Base-by-base conservation (phyloP, 75 land plant genomes). In the Selaginella moellendorffii region DNA sequence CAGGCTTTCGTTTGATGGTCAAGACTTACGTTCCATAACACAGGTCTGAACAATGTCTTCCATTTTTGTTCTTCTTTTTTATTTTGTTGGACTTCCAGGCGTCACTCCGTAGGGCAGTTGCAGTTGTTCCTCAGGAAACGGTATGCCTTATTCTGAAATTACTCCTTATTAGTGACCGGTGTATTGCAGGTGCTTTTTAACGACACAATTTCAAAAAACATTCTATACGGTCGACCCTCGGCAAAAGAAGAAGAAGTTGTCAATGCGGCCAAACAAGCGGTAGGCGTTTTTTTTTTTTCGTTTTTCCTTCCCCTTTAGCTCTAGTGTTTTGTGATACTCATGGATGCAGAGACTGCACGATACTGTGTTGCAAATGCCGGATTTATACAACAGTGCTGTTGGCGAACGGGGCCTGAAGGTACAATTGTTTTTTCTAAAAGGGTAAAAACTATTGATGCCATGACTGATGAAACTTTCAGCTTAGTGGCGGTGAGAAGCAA, bases 331-430 rank as follows among this genome's bases (percentile, higher is more conserved):
- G 59, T 56, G 19, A 2, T 56, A 8, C n/a, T 8, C 21, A 56
- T 21, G 59, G 8, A 24, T 65, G 28, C 78, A 76, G 78, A 68
- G 69, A 14, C 53, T 76, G 42, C 78, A 76, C 64, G 78, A 76
- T 72, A 76, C 78, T 29, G 76, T 76, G 8, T 29, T 72, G 58
- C 69, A 63, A 26, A 76, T 76, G 78, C 78, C 78, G 64, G 76
- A 72, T 26, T 76, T 70, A 23, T 76, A 76, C 61, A 59, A 25
- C 28, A 67, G 76, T 20, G 53, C 52, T 27, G 78, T 76, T 26
- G 78, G 78, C 22, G 78, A 76, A 61, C 78, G 78, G 25, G 78
- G 78, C 18, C 62, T 76, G 25, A 76, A 76, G 78, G 78, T 76
- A 66, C 17, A 19, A 20, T n/a, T n/a, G n/a, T n/a, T n/a, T n/a